phyloP scores from a whole-genome alignment of 2,329 filamentous ascomycete genomes.

The Sporothrix humicola region DNA sequence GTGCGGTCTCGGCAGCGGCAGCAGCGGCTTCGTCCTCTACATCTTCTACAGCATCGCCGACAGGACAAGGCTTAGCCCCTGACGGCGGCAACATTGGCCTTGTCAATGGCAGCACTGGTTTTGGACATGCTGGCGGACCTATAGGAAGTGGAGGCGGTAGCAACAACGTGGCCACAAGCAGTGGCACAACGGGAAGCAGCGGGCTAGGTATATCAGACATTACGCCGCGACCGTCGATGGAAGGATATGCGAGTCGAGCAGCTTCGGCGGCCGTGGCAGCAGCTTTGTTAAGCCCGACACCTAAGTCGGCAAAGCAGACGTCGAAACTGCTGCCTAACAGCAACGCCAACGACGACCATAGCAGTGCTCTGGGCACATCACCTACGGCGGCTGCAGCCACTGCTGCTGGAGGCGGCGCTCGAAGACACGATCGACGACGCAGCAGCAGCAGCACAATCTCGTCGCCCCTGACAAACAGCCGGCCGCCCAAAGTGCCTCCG shows the following conservation, averaged over 20 bases:
- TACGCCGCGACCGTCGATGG: constrained; percentile 55
- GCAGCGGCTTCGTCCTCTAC: constrained; percentile 20
- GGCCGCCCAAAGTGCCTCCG: constrained; percentile 40
- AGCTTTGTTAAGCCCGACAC: constrained; percentile 31
- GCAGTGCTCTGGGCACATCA: neutral
- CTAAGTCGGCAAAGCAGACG: constrained; percentile 30
- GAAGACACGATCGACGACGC: constrained; percentile 25
- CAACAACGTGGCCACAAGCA: constrained; percentile 12
- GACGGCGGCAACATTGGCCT: constrained; percentile 33
- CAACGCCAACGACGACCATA: constrained; percentile 30
- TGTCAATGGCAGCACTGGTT: neutral
- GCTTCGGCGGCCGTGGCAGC: constrained; percentile 30
- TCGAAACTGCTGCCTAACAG: constrained; percentile 19
- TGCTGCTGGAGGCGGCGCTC: constrained; percentile 32
- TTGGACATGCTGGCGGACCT: neutral
- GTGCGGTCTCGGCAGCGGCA: constrained; percentile 17
- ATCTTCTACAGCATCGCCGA: neutral
- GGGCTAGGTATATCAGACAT: constrained; percentile 55
- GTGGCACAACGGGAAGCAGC: constrained; percentile 32
- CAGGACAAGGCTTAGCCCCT: neutral
- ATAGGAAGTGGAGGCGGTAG: constrained; percentile 36
- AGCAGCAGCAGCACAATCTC: constrained; percentile 28
- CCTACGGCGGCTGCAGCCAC: neutral
- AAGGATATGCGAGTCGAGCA: constrained; percentile 51
- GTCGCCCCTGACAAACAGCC: constrained; percentile 20